Evolutionary conservation across 2,329 filamentous ascomycete genomes (phyloP).

Genomic region (Microascus cirrosus): DNA sequence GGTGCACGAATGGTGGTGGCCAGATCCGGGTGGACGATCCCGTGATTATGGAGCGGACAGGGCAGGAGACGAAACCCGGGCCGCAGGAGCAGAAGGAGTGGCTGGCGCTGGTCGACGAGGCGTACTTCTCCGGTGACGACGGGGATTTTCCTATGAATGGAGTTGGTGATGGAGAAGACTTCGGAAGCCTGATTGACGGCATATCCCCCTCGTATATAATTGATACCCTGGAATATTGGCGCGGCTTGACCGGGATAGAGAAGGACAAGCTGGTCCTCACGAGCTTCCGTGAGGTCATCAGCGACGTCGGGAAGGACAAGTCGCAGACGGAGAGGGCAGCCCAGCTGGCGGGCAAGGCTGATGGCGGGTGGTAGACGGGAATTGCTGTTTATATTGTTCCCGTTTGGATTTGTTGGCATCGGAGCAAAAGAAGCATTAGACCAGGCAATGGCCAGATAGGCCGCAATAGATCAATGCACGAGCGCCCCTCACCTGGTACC

Average conservation of each 20-base stretch:
- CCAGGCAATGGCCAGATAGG: background rate
- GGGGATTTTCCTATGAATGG: constrained; percentile 12
- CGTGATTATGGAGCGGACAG: constrained; percentile 38
- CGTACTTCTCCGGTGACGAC: constrained; percentile 72
- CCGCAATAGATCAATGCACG: constrained; percentile 4
- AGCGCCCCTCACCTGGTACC: constrained; percentile 37
- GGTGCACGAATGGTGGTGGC: constrained; percentile 93
- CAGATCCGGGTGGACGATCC: constrained; percentile 88
- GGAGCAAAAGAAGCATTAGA: constrained; percentile 1
- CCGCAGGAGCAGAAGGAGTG: constrained; percentile 78
- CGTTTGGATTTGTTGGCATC: constrained; percentile 1
- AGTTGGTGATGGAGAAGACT: constrained; percentile 10
- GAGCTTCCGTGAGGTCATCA: constrained; percentile 84
- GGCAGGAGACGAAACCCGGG: constrained; percentile 43
- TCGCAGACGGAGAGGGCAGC: constrained; percentile 71
- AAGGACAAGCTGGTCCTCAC: constrained; percentile 69
- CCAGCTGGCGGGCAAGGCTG: constrained; percentile 80
- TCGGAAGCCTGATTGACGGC: constrained; percentile 42
- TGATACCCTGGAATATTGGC: constrained; percentile 67
- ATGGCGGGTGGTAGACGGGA: constrained; percentile 70
- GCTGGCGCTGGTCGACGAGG: constrained; percentile 74
- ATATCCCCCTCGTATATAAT: constrained; percentile 57
- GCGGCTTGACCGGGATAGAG: constrained; percentile 55
- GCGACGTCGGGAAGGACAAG: constrained; percentile 77
- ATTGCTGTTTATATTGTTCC: background rate